Evolutionary conservation across 2,329 filamentous ascomycete species (phyloP).

Genomic region (Trichoderma sp.): DNA sequence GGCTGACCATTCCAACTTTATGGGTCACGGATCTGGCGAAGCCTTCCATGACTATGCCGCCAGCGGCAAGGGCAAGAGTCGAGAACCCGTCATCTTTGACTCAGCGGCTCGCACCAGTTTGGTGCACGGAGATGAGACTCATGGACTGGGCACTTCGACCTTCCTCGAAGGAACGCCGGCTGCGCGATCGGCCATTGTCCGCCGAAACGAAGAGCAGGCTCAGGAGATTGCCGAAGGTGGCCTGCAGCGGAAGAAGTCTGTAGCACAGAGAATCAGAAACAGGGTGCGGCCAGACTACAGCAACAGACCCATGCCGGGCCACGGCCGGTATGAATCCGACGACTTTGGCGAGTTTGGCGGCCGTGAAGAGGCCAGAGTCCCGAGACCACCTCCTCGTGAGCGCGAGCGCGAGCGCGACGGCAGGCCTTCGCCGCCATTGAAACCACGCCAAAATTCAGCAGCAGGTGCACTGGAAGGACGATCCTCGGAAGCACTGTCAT

Average conservation of each 20-base stretch:
- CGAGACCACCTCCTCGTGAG: constrained; percentile 36
- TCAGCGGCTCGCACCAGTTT: constrained; percentile 66
- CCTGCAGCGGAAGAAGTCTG: constrained; percentile 86
- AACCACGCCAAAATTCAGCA: constrained; percentile 41
- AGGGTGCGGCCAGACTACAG: constrained; percentile 65
- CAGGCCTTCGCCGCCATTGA: constrained; percentile 51
- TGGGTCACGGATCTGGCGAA: constrained; percentile 78
- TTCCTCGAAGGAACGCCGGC: constrained; percentile 94
- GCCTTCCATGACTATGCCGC: constrained; percentile 79
- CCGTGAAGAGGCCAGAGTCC: constrained; percentile 51
- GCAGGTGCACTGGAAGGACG: constrained; percentile 61
- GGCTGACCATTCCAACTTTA: constrained; percentile 83
- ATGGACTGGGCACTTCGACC: constrained; percentile 89
- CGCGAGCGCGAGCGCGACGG: constrained; percentile 40
- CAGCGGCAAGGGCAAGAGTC: constrained; percentile 39
- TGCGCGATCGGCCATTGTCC: constrained; percentile 74
- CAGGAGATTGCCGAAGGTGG: constrained; percentile 60
- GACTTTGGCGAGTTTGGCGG: constrained; percentile 73
- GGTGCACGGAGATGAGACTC: constrained; percentile 79
- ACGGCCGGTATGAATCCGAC: constrained; percentile 34
- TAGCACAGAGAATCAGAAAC: constrained; percentile 87
- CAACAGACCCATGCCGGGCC: constrained; percentile 44
- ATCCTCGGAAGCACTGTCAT: constrained; percentile 52
- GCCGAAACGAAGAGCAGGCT: constrained; percentile 68
- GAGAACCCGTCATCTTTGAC: constrained; percentile 64